These are phyloP conservation scores for Wickerhamomyces mucosus DNA, from an alignment of 805 yeast species.

Conservation along the genomic window DNA sequence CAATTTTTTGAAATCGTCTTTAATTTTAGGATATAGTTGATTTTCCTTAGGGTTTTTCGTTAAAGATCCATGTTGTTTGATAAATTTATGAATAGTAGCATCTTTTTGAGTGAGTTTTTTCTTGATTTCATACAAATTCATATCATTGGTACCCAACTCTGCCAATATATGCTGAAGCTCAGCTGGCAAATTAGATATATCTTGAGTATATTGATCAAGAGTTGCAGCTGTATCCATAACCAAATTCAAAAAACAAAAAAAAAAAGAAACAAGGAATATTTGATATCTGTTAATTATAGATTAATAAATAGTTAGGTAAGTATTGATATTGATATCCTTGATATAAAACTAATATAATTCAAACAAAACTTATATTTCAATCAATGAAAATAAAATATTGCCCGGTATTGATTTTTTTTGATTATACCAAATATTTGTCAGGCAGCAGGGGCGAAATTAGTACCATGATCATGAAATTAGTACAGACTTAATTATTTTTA, in stretches of 20 bases:
- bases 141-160: constrained; percentile 67
- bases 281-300: too few relatives aligned
- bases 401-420: too few relatives aligned
- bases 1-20: constrained; percentile 55
- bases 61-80: constrained; percentile 73
- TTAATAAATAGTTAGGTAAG: too few relatives aligned
- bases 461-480: too few relatives aligned
- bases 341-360: too few relatives aligned
- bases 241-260: background rate
- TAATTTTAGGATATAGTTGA: constrained; percentile 52
- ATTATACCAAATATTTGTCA: too few relatives aligned
- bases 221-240: constrained; percentile 86
- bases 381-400: too few relatives aligned
- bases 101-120: constrained; percentile 64
- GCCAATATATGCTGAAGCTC: constrained; percentile 75
- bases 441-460: too few relatives aligned
- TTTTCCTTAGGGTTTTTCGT: constrained; percentile 77
- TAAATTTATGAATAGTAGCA: constrained; percentile 71
- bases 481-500: too few relatives aligned
- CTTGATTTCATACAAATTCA: constrained; percentile 53
- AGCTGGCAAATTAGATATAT: constrained; percentile 75
- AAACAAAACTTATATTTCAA: too few relatives aligned
- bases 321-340: too few relatives aligned
- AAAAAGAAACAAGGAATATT: too few relatives aligned
- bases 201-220: constrained; percentile 61